Percentiles rank a stretch among this genome's conserved stretches.
Evolutionary conservation across 441 rosid genomes (phyloP).

Genomic region (Flueggea neowawraea): DNA sequence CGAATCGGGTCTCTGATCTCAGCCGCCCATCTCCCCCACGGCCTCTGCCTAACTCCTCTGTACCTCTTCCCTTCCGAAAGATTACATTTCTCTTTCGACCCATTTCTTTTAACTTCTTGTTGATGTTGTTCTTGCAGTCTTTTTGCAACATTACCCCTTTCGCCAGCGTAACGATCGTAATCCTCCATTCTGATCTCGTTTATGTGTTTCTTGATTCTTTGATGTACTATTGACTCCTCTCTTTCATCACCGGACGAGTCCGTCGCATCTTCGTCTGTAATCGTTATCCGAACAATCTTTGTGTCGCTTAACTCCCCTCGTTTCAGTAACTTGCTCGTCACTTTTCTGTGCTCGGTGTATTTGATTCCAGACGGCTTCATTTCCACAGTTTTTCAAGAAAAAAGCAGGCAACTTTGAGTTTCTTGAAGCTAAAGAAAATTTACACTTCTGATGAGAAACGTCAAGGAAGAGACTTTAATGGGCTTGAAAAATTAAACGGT

Average conservation of each 20-base stretch:
- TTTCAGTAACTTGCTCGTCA: slow-evolving; percentile 23
- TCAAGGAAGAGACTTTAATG: neutral
- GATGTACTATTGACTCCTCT: slow-evolving; percentile 8
- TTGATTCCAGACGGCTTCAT: slow-evolving; percentile 26
- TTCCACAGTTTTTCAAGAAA: neutral
- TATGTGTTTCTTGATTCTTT: slow-evolving; percentile 59
- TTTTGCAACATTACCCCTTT: neutral
- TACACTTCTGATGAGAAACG: too few relatives aligned
- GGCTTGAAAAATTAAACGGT: neutral
- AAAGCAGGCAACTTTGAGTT: too few relatives aligned
- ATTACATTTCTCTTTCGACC: slow-evolving; percentile 1
- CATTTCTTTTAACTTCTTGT: neutral
- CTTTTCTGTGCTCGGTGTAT: slow-evolving; percentile 50
- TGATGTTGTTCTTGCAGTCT: neutral
- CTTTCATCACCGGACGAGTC: slow-evolving; percentile 86
- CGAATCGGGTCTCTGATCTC: slow-evolving; percentile 76
- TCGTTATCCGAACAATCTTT: slow-evolving; percentile 49
- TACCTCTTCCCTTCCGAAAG: slow-evolving; percentile 33
- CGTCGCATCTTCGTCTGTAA: slow-evolving; percentile 76
- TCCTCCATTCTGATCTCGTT: slow-evolving; percentile 57
- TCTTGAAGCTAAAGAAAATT: too few relatives aligned
- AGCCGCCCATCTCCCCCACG: slow-evolving; percentile 90
- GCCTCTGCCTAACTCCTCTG: slow-evolving; percentile 72
- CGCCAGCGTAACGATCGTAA: neutral
- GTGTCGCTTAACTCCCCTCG: slow-evolving; percentile 12